phyloP scores from a whole-genome alignment of 768 basidiomycete species.

The Rhizopogon sp. region DNA sequence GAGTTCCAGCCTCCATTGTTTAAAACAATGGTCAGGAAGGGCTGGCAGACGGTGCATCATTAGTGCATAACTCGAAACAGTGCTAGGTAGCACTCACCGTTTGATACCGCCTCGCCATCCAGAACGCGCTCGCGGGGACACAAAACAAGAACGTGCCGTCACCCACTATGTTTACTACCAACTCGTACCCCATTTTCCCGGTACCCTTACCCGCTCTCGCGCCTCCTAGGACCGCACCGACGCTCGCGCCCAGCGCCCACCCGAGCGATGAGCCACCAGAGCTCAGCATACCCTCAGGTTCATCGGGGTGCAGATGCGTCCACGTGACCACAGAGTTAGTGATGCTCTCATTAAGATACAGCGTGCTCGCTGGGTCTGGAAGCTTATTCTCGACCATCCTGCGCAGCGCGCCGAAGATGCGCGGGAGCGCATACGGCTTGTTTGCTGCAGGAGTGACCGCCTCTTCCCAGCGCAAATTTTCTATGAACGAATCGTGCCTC shows the following conservation, averaged over 20 bases:
- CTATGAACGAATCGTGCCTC: constrained; percentile 23
- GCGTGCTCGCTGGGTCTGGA: constrained; percentile 13
- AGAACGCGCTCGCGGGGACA: constrained; percentile 60
- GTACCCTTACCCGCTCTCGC: constrained; percentile 17
- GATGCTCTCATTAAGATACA: constrained; percentile 62
- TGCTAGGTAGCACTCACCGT: constrained; percentile 40
- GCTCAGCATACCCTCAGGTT: constrained; percentile 44
- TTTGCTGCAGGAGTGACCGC: constrained; percentile 14
- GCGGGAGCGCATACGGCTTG: constrained; percentile 34
- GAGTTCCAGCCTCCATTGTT: constrained; percentile 74
- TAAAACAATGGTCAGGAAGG: constrained; percentile 64
- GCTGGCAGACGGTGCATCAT: constrained; percentile 29
- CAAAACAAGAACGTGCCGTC: constrained; percentile 69
- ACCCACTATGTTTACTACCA: constrained; percentile 57
- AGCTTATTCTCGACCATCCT: constrained; percentile 24
- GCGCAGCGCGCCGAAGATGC: constrained; percentile 47
- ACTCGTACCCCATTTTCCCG: constrained; percentile 34
- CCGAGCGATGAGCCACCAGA: constrained; percentile 67
- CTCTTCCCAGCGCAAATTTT: constrained; percentile 28
- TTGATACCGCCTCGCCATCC: constrained; percentile 68
- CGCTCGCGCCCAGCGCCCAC: constrained; percentile 60
- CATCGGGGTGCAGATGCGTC: constrained; percentile 51
- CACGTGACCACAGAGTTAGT: constrained; percentile 51
- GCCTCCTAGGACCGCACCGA: constrained; percentile 52
- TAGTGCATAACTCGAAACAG: background rate